These are phyloP conservation scores for Hawksworthiomyces lignivorus DNA, from an alignment of 2,329 filamentous ascomycete species.

Conservation along the genomic window DNA sequence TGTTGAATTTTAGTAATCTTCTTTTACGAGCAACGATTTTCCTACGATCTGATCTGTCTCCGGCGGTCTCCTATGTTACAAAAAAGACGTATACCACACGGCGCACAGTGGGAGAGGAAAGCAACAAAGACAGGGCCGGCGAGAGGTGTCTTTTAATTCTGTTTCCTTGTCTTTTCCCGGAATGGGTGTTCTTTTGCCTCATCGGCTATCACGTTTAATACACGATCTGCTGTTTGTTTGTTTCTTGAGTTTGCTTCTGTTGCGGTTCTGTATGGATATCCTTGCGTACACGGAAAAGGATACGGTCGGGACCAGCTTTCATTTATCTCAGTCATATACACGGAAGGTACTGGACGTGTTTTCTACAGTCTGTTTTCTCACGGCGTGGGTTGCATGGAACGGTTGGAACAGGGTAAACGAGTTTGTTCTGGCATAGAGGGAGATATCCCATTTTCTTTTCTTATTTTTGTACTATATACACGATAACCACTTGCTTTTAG, in stretches of 20 bases:
- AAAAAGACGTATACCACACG: not conserved
- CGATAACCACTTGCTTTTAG: no score
- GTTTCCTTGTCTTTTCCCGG: not conserved
- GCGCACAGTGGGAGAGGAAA: not conserved
- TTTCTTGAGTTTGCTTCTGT: not conserved
- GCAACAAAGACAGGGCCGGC: not conserved
- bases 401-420: conserved; percentile 5
- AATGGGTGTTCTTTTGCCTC: no score
- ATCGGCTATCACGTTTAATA: not conserved
- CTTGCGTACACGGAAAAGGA: not conserved
- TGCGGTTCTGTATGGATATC: not conserved
- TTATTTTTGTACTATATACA: no score
- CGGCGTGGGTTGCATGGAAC: not conserved
- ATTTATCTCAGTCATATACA: no score
- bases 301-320: no score
- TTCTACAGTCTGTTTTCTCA: not conserved
- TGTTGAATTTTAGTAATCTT: not conserved
- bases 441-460: no score
- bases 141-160: not conserved
- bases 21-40: not conserved
- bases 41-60: not conserved
- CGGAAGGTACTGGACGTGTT: no score
- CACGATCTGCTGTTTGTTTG: conserved; percentile 2
- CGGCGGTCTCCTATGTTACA: not conserved
- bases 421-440: conserved; percentile 1